Base-by-base conservation (phyloP, 2,329 filamentous ascomycete genomes). In the Drechmeria coniospora region DNA sequence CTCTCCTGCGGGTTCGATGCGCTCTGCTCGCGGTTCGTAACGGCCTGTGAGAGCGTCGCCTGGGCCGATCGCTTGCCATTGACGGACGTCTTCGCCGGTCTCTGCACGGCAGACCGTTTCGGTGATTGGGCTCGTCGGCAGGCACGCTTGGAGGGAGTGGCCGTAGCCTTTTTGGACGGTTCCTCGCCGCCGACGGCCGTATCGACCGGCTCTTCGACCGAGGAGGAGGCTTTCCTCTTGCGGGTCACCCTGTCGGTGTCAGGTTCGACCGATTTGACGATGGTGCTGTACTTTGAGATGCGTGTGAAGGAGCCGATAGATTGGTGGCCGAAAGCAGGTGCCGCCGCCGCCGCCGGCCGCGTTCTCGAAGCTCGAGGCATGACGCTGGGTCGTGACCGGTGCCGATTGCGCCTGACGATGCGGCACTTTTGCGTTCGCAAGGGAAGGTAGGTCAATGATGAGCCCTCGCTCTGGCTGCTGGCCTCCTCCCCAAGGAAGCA, bases 251-350 rank as follows among this genome's bases (percentile, higher is more conserved):
- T 23, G 20, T 40, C 28, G 26, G 51, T 46, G 21, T 45, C 38
- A 15, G 40, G 35, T 32, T 40, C 30, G 26, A 39, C 33, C 14
- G 39, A 39, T 15, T 21, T 21, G 20, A 10, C 43, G 41, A 35
- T 57, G 12, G 35, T 31, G 13, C 47, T 39, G 14, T 42, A 41
- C 46, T 68, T 68, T 19, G 61, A 64, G 26, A 66, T 46, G 29
- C 61, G 62, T 25, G 55, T 40, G 40, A 65, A 67, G 41, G 37
- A 53, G 47, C 43, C 50, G 30, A 67, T 64, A 36, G 45, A 33
- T 15, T 45, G 45, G 21, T 28, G 8, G 14, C 21, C 15, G n/a
- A 18, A 15, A 24, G 30, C 25, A 26, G 34, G 29, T 2, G 37
- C 28, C 15, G 32, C 23, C 15, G 26, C 25, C 15, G 26, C 32